Percentiles rank a stretch among this genome's conserved stretches.
These are phyloP conservation scores for Plasmodium adleri DNA, from an alignment of 169 alveolate genomes.

Conservation along the genomic window DNA sequence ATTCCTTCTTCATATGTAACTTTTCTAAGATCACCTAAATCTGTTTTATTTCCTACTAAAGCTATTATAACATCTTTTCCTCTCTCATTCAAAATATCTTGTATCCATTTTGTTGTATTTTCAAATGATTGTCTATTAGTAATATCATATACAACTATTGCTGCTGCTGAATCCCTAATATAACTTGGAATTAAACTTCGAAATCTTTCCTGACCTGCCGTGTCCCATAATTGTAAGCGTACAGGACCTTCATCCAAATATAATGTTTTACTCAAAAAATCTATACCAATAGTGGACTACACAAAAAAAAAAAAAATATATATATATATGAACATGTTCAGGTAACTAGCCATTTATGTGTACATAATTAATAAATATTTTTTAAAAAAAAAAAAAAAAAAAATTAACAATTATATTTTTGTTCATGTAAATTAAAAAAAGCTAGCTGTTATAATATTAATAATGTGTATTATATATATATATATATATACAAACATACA, in stretches of 20 bases:
- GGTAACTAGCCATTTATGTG: not conserved
- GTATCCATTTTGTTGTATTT: conserved; percentile 96
- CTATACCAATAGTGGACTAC: conserved; percentile 96
- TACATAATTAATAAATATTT: not conserved
- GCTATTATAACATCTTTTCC: conserved; percentile 97
- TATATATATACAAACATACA: not conserved
- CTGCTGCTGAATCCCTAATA: conserved; percentile 97
- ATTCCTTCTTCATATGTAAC: conserved; percentile 95
- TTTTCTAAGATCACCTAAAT: conserved; percentile 94
- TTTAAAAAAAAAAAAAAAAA: too few species aligned
- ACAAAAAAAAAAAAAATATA: not conserved
- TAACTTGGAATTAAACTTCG: conserved; percentile 96
- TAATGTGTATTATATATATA: not conserved
- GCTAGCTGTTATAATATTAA: not conserved
- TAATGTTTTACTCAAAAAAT: conserved; percentile 96
- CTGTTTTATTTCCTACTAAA: conserved; percentile 98
- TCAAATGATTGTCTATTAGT: conserved; percentile 94
- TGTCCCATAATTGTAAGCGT: conserved; percentile 98
- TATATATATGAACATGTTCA: not conserved
- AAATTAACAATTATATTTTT: too few species aligned
- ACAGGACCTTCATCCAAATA: conserved; percentile 96
- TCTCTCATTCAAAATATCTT: conserved; percentile 96
- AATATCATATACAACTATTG: conserved; percentile 96
- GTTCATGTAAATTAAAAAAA: too few species aligned
- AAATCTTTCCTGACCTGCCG: conserved; percentile 99